Conservation (phyloP, 73 alveolate genomes). For the Breviolum minutum region DNA sequence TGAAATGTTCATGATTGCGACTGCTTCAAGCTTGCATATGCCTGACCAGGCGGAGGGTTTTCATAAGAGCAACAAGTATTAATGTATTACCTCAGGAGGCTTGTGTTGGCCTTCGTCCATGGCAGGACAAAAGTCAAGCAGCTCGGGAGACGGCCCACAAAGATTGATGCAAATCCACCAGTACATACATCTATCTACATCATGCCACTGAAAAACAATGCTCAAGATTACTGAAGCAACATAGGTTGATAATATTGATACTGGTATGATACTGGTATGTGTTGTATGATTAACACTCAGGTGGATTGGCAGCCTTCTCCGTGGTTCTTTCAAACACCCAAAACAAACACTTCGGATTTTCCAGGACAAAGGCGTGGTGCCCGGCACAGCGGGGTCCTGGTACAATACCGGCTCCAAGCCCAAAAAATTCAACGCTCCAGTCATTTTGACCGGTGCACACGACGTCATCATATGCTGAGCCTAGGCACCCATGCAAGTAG, state of each 20-base stretch:
- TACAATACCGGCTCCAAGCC: not conserved
- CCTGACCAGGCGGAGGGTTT: no score
- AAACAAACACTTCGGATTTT: no score
- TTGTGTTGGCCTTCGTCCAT: not conserved
- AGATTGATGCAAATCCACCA: no score
- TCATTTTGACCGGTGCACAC: not conserved
- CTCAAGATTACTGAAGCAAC: not conserved
- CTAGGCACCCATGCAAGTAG: not conserved
- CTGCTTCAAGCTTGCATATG: no score
- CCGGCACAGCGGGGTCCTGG: slow-evolving; percentile 12
- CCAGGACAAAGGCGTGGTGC: no score
- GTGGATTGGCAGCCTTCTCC: no score
- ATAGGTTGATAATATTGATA: not conserved
- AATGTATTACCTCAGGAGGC: no score
- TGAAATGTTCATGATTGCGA: no score
- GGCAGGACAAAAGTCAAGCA: not conserved
- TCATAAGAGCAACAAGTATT: no score
- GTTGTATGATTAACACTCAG: no score
- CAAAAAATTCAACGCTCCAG: not conserved
- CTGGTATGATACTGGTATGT: no score
- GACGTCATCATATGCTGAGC: not conserved
- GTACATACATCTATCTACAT: not conserved
- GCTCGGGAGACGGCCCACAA: not conserved
- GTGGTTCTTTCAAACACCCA: no score
- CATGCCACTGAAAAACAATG: not conserved